Evolutionary conservation across 2,329 filamentous ascomycete genomes (phyloP), one percentile per base, ranked within the genome.

Genomic region (Neospermospora avenae): DNA sequence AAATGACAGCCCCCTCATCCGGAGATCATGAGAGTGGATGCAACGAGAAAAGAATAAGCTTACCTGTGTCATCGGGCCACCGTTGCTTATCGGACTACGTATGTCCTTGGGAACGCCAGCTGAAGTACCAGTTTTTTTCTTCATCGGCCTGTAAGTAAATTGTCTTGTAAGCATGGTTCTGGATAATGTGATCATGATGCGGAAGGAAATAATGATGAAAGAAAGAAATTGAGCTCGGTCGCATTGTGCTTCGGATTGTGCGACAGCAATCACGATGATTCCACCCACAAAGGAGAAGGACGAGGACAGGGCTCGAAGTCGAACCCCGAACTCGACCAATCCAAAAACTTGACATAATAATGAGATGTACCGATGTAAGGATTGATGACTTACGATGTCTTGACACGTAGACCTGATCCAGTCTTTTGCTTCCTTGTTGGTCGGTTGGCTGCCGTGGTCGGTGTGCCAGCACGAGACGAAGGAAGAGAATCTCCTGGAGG

Each of bases 61-160:
- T 79, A 87, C 84, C 78, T 83, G 79, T 60, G 80, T 80, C 67
- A 61, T 49, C 51, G 55, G 46, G 37, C 60, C 59, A 55, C 67
- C 68, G 75, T 81, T 84, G 71, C 80, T 79, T 69, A 82, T 76
- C 66, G 86, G 84, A 72, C 83, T 84, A 74, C 80, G 56, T 22
- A 55, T 83, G 67, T 84, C 80, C 74, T 87, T 84, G 71, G 87
- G 83, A 72, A 90, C 80, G 69, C 88, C 89, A 72, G 86, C 87
- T 67, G 85, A 83, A 65, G 84, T 84, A 67, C 85, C 84, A 63
- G 64, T 65, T 46, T 87, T 88, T 77, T 89, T 91, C 78, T 93
- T 93, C 74, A 88, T 81, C 46, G 89, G 89, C 67, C 89, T 93
- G 72, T 65, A 60, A 49, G 35, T 44, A 53, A 46, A 57, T 34